Conservation (phyloP, 2,329 filamentous ascomycete genomes). For the Elsinoe necatrix region DNA sequence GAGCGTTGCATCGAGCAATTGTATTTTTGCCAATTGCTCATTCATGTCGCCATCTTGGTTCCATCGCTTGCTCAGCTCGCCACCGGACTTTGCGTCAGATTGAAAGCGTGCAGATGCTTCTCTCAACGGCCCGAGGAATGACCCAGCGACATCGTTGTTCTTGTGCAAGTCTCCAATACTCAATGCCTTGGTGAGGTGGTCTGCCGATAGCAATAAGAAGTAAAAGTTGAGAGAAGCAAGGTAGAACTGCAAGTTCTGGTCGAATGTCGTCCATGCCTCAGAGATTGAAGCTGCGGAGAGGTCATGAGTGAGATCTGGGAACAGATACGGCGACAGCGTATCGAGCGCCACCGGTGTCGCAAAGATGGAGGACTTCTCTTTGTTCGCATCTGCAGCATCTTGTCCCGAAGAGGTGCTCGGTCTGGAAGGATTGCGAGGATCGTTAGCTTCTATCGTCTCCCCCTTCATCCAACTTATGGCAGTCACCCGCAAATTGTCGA, state of each 20-base stretch:
- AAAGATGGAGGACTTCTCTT: conserved; percentile 33
- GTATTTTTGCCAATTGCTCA: conserved; percentile 28
- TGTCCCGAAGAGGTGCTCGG: conserved; percentile 10
- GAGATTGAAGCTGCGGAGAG: conserved; percentile 33
- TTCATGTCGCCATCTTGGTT: conserved; percentile 31
- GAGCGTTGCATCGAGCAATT: conserved; percentile 27
- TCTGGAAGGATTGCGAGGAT: background rate
- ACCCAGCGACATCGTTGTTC: conserved; percentile 33
- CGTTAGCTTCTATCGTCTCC: conserved; percentile 45
- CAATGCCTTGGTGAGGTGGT: conserved; percentile 39
- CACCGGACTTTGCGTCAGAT: conserved; percentile 29
- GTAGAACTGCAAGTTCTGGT: conserved; percentile 46
- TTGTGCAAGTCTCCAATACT: conserved; percentile 39
- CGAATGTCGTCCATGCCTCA: conserved; percentile 39
- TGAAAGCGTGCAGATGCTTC: conserved; percentile 31
- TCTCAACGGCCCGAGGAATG: conserved; percentile 38
- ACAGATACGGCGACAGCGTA: conserved; percentile 44
- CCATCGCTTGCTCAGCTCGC: conserved; percentile 31
- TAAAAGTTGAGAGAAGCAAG: conserved; percentile 52
- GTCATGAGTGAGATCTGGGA: conserved; percentile 40
- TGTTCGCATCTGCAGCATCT: conserved; percentile 2
- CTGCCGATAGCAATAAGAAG: conserved; percentile 46
- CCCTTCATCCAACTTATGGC: conserved; percentile 54
- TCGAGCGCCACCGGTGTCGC: conserved; percentile 40
- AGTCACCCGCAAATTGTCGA: conserved; percentile 48